Base-by-base conservation (phyloP, 2,329 filamentous ascomycete species). In the Aspergillus ochraceus region DNA sequence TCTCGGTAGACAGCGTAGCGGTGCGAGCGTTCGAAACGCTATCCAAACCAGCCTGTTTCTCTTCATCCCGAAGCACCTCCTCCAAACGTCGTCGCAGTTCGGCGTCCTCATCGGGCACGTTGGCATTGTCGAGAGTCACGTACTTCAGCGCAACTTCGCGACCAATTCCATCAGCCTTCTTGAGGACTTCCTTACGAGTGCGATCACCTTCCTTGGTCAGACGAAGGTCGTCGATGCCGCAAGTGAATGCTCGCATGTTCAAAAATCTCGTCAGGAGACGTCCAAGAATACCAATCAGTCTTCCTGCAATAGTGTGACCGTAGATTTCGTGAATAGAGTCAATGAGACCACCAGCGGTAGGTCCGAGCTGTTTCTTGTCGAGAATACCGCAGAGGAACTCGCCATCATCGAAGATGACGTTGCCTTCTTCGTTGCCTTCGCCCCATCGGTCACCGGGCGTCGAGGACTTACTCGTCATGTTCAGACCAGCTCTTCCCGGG, bases 241-340 rank as follows among this genome's bases (percentile, higher is more conserved):
- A 99, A 65, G 91, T 95, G 75, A 98, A 98, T 1, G 94, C 95
- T 54, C 93, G 86, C 88, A 97, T 96, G 71, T 95, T 91, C 61
- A 98, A 83, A 65, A 93, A 89, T 70, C 93, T 90, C 0, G 95
- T 99, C 64, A 99, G 79, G 26, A 99, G 83, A 58, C 95, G 88
- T 56, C 95, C 95, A 57, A 99, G 83, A 67, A 94, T 90, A 80
- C 92, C 96, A 56, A 99, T 85, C 10, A 97, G 81, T 71, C 91
- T 92, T 36, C 95, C 94, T 20, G 95, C 94, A 64, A 90, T 84
- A 17, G 89, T 89, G 59, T 95, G 90, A 2, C 96, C 95, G 72
- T 97, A 97, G 1, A 93, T 87, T 72, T 99, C 95, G 71, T 99
- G 94, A 22, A 98, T 86, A 2, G 92, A 88, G 73, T 99, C 95